Base-by-base conservation (phyloP, 768 basidiomycete species). In the Cystobasidiopsis lactophilus region DNA sequence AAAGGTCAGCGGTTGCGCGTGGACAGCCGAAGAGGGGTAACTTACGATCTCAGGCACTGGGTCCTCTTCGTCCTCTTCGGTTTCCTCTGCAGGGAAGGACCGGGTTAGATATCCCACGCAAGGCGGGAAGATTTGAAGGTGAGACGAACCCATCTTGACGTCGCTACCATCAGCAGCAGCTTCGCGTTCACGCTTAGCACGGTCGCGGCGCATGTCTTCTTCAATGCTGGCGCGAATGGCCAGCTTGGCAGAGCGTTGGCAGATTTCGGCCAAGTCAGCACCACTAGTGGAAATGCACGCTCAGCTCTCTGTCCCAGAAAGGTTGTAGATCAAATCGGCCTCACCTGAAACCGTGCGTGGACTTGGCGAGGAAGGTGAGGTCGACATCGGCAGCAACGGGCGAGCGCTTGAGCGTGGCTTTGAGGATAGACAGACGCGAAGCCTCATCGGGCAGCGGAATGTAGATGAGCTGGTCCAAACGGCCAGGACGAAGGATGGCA, bases 211-310 rank as follows among this genome's bases (percentile, higher is more conserved):
- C 63, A 98, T 82, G 68, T 98, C 93, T 5, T 83, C 69, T 62
- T 96, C 89, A 60, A 98, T 98, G 53, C 79, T 82, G 68, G 82
- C 85, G 26, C 91, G 77, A 64, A 98, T 98, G 1, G 91, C 91
- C 51, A 95, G 73, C 72, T 98, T 98, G 52, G 89, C 89, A 3
- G 93, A 80, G 48, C 93, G 78, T 69, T 96, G 91, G 66, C 91
- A 96, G 63, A 98, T 91, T 68, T 96, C 93, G n/a, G 91, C 91
- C 60, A 96, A 71, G 77, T 98, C 93, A 52, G 93, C 93, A 78
- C 93, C 93, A 29, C 24, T n/a, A n/a, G n/a, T n/a, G n/a, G n/a
- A n/a, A n/a, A n/a, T n/a, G n/a, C n/a, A n/a, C n/a, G n/a, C n/a
- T n/a, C n/a, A n/a, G n/a, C n/a, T n/a, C n/a, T n/a, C n/a, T n/a